Evolutionary conservation across 345 rosid genomes (phyloP), one percentile per base, ranked within the genome.

Genomic region (Eucalyptus caleyi): DNA sequence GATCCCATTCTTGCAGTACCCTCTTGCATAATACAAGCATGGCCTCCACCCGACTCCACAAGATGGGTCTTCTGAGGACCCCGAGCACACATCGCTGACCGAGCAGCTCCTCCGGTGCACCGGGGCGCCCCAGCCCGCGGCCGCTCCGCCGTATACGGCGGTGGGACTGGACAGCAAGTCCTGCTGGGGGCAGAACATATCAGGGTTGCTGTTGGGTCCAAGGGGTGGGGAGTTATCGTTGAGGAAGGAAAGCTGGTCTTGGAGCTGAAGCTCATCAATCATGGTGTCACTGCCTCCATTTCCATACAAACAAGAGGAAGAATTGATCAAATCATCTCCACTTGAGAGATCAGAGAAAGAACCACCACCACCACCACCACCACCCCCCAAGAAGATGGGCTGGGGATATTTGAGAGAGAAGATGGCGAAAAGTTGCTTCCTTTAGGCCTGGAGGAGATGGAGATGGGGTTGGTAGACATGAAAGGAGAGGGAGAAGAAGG

Each of bases 1-100:
- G 86, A 91, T 92, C 45, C 99, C 99, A 83, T 97, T 97, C 90
- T 97, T 97, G 88, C 99, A 97, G 92, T 92, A 96, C 88, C 99
- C 99, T 93, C 99, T 95, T 8, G 99, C 97, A 87, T 90, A 97
- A 90, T 96, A 97, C 91, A 96, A 93, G 88, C 99, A 97, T 18
- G 97, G 99, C 56, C 96, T 95, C 97, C 97, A 97, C 16, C 98
- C 99, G 86, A 95, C 89, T 62, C 98, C 99, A 7, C 95, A 92
- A 67, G 42, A 87, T 19, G 94, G 92, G 50, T 97, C 99, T 86
- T 93, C 98, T 50, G 92, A 92, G 50, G 85, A 77, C 15, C 97
- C 98, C 92, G 94, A 91, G 90, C 90, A 88, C 37, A 93, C 94
- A 89, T 96, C 99, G 67, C 92, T 95, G 13, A 95, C 97, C 50